Evolutionary conservation across 2,329 filamentous ascomycete species (phyloP).

Genomic region (Tolypocladium ophioglossoides): DNA sequence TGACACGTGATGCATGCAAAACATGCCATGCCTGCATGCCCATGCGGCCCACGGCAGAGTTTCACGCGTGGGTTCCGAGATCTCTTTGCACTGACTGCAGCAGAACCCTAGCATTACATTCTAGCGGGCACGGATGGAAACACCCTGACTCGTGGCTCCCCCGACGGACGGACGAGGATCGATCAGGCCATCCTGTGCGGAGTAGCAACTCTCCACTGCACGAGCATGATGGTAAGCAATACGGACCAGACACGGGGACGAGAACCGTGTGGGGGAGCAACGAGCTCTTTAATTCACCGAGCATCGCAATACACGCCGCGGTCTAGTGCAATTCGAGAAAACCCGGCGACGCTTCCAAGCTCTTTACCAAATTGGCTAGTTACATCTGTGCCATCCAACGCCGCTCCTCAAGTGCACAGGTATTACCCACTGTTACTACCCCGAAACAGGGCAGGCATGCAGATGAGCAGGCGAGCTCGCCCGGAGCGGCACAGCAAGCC

Average conservation of each 20-base stretch:
- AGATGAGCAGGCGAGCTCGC: no score
- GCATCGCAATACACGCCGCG: not conserved
- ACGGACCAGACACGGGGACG: not conserved
- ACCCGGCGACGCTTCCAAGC: no score
- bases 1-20: not conserved
- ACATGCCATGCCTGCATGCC: not conserved
- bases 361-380: not conserved
- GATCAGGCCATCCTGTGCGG: not conserved
- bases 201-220: not conserved
- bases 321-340: not conserved
- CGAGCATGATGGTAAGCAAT: not conserved
- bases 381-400: not conserved
- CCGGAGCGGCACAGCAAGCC: no score
- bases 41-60: not conserved
- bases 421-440: no score
- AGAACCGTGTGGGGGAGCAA: not conserved
- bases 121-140: not conserved
- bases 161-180: not conserved
- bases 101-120: not conserved
- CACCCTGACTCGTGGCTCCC: not conserved
- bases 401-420: not conserved
- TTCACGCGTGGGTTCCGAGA: not conserved
- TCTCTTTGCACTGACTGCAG: not conserved
- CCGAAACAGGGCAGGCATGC: no score
- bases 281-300: not conserved